Conservation (phyloP, 805 yeast genomes). For the Hemisphaericaspora nanyangensis region DNA sequence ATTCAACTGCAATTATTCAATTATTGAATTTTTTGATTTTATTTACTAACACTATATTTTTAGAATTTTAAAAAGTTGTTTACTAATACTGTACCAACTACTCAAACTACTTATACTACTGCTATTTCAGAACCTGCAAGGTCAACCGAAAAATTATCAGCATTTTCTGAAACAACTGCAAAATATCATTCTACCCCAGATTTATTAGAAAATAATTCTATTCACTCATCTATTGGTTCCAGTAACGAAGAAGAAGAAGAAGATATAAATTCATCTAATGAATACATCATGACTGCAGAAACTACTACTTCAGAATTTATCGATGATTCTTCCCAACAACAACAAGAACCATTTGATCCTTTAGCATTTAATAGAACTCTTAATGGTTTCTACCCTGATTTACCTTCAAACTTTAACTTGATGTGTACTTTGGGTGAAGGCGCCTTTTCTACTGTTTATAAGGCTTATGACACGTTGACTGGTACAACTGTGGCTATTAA, state of each 20-base stretch:
- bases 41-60: constrained; percentile 3
- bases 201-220: not conserved
- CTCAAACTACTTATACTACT: constrained; percentile 7
- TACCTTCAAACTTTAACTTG: constrained; percentile 29
- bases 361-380: not conserved
- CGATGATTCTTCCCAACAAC: not conserved
- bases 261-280: not conserved
- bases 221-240: not conserved
- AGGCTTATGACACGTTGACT: constrained; percentile 46
- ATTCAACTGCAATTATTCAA: no score
- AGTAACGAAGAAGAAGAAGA: not conserved
- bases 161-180: not conserved
- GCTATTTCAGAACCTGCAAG: constrained; percentile 5
- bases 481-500: constrained; percentile 63
- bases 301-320: not conserved
- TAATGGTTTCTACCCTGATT: constrained; percentile 17
- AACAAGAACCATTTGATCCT: not conserved
- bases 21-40: no score
- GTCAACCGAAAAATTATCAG: not conserved
- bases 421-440: constrained; percentile 65
- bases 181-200: not conserved
- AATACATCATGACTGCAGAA: not conserved
- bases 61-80: constrained; percentile 9
- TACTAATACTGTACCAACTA: constrained; percentile 2
- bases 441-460: constrained; percentile 84